Base-by-base conservation (phyloP, 2,329 filamentous ascomycete species). In the Harringtonia lauricola region DNA sequence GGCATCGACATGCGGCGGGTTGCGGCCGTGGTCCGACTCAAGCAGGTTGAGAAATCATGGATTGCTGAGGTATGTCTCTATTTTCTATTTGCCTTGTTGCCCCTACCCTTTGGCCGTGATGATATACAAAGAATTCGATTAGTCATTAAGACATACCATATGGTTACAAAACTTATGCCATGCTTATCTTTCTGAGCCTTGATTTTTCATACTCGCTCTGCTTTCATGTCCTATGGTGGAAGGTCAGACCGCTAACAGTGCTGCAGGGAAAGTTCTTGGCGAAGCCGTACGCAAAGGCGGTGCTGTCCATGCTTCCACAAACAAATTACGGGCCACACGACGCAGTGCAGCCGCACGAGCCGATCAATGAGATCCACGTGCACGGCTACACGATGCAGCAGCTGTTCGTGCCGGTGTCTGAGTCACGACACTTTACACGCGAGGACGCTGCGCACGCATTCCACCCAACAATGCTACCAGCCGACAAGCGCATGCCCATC, bases 71-170 rank as follows among this genome's bases (percentile, higher is more conserved):
- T 95, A 74, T 72, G 86, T 45, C 34, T 38, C 39, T 45, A 42
- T 28, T 28, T 43, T 49, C 45, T 15, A 36, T 42, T 30, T 44
- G 42, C 24, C 26, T 29, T 34, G 9, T 6, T 14, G 3, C 24
- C 24, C 24, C 24, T 17, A 26, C 26, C 4, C 7, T 2, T 10
- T 30, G 45, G 47, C 49, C 49, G 63, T 78, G 74, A 79, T 79
- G 74, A 76, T 61, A 57, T 54, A 59, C 61, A 65, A 74, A 75
- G 78, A 81, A 79, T 76, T 83, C 90, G 90, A 95, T 96, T 95
- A 95, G 90, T 96, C 90, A 95, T 94, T 74, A 95, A 95, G 89
- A 96, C 89, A 80, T 64, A 69, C 47, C 44, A 79, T 72, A 81
- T 92, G 86, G 86, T 95, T 90, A 90, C 71, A 83, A 74, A 76